A percentile compares a stretch with the other conserved stretches of the same genome.
phyloP scores from a whole-genome alignment of 2,329 filamentous ascomycete genomes.

The Ceratocystis alfenasii region DNA sequence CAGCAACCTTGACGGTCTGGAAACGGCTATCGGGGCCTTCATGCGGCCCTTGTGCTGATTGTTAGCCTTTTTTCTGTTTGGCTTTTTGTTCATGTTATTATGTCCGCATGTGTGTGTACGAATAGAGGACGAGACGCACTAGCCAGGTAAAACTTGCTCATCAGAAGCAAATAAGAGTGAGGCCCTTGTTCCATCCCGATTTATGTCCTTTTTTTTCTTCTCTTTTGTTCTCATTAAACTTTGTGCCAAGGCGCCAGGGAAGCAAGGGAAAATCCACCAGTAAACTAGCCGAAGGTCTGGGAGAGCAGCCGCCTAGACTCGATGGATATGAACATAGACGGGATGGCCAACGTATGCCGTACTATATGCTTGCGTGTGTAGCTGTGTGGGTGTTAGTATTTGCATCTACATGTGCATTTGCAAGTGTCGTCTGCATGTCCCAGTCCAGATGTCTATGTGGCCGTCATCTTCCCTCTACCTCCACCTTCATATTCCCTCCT shows the following conservation, averaged over 20 bases:
- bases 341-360: too few species aligned
- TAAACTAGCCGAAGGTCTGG: too few species aligned
- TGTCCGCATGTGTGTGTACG: neutral
- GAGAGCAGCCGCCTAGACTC: too few species aligned
- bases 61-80: neutral
- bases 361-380: too few species aligned
- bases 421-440: neutral
- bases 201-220: neutral
- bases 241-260: neutral
- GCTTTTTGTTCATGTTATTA: neutral
- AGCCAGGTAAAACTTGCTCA: conserved; percentile 11
- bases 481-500: neutral
- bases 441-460: neutral
- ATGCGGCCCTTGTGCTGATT: neutral
- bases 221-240: neutral
- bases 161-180: neutral
- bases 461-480: neutral
- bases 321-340: too few species aligned
- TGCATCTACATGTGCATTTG: neutral
- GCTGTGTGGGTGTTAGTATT: neutral
- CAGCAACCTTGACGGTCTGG: neutral
- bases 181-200: neutral
- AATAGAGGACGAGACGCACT: neutral
- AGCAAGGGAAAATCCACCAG: too few species aligned
- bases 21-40: neutral